A percentile compares a stretch with the other conserved stretches of the same genome.
Conservation (phyloP, 768 basidiomycete genomes). For the Fomitopsis pulvina region DNA sequence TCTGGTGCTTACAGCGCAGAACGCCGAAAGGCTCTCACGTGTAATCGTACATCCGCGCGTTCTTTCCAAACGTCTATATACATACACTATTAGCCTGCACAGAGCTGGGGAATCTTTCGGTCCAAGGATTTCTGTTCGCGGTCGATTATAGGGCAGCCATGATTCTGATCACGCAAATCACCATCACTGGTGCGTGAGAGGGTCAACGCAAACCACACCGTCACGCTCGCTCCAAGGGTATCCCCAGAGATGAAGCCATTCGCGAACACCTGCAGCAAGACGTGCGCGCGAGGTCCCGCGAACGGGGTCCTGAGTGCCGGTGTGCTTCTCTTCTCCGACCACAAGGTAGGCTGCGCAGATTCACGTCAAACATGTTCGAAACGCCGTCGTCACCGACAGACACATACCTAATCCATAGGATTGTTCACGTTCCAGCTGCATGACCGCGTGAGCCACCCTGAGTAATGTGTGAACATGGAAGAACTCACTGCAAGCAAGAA, state of each 20-base stretch:
- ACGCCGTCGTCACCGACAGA: neutral
- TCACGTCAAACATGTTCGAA: neutral
- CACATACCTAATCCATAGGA: constrained; percentile 77
- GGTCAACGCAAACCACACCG: constrained; percentile 85
- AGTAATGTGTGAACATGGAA: neutral
- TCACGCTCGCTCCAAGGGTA: constrained; percentile 95
- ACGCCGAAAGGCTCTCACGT: neutral
- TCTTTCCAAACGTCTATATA: constrained; percentile 1
- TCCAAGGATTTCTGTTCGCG: neutral
- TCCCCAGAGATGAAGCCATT: constrained; percentile 91
- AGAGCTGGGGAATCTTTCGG: constrained; percentile 1
- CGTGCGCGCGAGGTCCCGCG: constrained; percentile 81
- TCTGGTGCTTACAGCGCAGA: neutral
- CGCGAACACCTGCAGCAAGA: constrained; percentile 79
- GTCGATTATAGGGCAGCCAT: neutral
- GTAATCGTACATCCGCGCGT: constrained; percentile 4
- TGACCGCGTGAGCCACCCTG: neutral
- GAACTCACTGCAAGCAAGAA: constrained; percentile 78
- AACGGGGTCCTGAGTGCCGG: constrained; percentile 78
- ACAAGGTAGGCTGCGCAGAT: constrained; percentile 64
- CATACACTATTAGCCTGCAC: neutral
- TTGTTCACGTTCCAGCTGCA: constrained; percentile 78
- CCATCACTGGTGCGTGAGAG: constrained; percentile 55
- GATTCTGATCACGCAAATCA: neutral
- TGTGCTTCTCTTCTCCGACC: constrained; percentile 95